These are phyloP conservation scores for Meredithiella fracta DNA, from an alignment of 2,329 filamentous ascomycete species.

Conservation along the genomic window DNA sequence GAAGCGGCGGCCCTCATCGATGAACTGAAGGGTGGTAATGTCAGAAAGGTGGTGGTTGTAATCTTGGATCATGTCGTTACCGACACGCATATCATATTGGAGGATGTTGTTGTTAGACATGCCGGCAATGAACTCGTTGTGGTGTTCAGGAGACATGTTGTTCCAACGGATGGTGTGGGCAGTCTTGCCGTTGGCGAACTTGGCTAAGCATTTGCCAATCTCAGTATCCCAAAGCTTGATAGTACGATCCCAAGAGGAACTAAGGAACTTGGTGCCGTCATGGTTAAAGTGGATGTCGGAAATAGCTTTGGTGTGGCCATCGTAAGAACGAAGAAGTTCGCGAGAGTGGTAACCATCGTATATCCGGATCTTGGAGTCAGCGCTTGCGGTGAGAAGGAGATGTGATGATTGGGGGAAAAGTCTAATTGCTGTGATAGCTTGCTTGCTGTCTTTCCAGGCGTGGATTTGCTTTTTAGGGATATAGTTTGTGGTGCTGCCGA, in stretches of 20 bases:
- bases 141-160: slow-evolving; percentile 60
- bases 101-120: slow-evolving; percentile 99
- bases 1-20: slow-evolving; percentile 86
- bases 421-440: slow-evolving; percentile 72
- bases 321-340: slow-evolving; percentile 79
- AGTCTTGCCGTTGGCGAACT: slow-evolving; percentile 86
- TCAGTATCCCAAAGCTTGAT: slow-evolving; percentile 99
- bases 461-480: slow-evolving; percentile 89
- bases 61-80: slow-evolving; percentile 73
- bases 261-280: slow-evolving; percentile 70
- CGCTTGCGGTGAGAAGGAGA: slow-evolving; percentile 72
- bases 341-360: slow-evolving; percentile 88
- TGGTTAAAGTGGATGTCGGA: slow-evolving; percentile 80
- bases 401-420: slow-evolving; percentile 86
- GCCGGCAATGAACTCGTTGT: slow-evolving; percentile 83
- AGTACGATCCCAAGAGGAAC: slow-evolving; percentile 81
- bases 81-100: slow-evolving; percentile 76
- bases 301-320: slow-evolving; percentile 75
- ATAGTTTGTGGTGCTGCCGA: slow-evolving; percentile 69
- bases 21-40: slow-evolving; percentile 93
- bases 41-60: slow-evolving; percentile 98
- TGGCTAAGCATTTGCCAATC: slow-evolving; percentile 71
- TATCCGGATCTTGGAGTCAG: slow-evolving; percentile 80
- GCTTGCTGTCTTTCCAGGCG: slow-evolving; percentile 70
- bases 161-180: slow-evolving; percentile 93